Evolutionary conservation across 805 yeast genomes (phyloP), one percentile per base, ranked within the genome.

Genomic region (Spathaspora passalidarum): DNA sequence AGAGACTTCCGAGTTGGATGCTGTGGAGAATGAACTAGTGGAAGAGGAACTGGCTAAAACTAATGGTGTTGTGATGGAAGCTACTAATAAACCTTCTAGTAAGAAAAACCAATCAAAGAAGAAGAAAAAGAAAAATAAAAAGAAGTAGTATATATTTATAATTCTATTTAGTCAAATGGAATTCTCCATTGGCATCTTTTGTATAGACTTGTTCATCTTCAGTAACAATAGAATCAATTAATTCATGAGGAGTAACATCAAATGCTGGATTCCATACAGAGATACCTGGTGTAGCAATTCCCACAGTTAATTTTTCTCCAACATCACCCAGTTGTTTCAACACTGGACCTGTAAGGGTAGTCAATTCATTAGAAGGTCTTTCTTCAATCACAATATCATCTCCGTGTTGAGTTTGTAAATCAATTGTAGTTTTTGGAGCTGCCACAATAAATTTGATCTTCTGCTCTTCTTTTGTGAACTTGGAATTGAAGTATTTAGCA

Each of bases 251-350:
- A 2, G 98, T 89, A 13, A 94, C 89, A 60, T 92, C 99, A 58
- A 92, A 92, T 0, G 97, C 86, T 0, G 99, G 99, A 58, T 94
- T 94, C 97, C 97, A 92, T 1, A 90, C 96, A 4, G 75, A 69
- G 25, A 91, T 84, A 0, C 85, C 86, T 1, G 86, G 86, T 2
- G 98, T 94, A 1, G 97, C 96, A 47, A 86, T 78, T 34, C 87
- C 86, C 11, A 90, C 86, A 16, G 81, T 81, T 1, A 76, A 23
- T 48, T 71, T 58, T 38, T 65, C 61, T 46, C 74, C 69, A 46
- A 65, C 49, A 13, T 20, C 35, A 42, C 68, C 54, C 44, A 58
- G 40, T 62, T 32, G 66, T 40, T 52, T 50, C 34, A 61, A 55
- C 14, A 50, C 52, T 6, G 69, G 72, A 21, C 98, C 98, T 49